Base-by-base conservation (phyloP, 306 rosid species). In the Trifolium pratense region DNA sequence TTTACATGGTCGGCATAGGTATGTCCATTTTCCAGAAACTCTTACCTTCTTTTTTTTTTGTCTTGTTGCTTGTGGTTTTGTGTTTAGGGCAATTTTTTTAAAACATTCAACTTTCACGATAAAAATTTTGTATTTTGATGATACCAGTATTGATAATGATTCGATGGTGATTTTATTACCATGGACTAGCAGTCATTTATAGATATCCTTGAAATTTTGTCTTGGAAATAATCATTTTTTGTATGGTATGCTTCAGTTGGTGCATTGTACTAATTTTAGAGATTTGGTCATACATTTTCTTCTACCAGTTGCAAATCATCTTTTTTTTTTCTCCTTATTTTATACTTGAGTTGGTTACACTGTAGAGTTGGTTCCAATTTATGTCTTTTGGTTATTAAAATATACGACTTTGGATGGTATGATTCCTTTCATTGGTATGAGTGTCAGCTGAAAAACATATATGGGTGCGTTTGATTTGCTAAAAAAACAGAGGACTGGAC, bases 1-100 rank as follows among this genome's bases (percentile, higher is more conserved):
- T 83, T 80, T 93, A 82, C 87, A 78, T 5, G 98, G 97, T 45
- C 87, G 75, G 72, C 94, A 85, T 2, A 86, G 97, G 98, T 91
- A n/a, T 40, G 76, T n/a, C 21, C 65, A 20, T 49, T 7, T 37
- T 56, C 29, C 53, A 45, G 8, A 53, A 57, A 18, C 9, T 40
- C 79, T 14, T 20, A 1, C 15, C 46, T 1, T 62, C 2, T 16
- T 36, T 9, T 7, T 37, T 36, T 6, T 36, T 25, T 45, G n/a
- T n/a, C n/a, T n/a, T n/a, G n/a, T n/a, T n/a, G 60, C 36, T 34
- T 23, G 25, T 23, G 26, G 0, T 25, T 4, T 56, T 15, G 31
- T 58, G 48, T 61, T 52, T 12, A 15, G 18, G 74, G 45, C 1
- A 21, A 16, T 61, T 73, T 36, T 66, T 57, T 17, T 1, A n/a